Base-by-base conservation (phyloP, 192 early-diverging fungal species). In the Coemansia sp. region DNA sequence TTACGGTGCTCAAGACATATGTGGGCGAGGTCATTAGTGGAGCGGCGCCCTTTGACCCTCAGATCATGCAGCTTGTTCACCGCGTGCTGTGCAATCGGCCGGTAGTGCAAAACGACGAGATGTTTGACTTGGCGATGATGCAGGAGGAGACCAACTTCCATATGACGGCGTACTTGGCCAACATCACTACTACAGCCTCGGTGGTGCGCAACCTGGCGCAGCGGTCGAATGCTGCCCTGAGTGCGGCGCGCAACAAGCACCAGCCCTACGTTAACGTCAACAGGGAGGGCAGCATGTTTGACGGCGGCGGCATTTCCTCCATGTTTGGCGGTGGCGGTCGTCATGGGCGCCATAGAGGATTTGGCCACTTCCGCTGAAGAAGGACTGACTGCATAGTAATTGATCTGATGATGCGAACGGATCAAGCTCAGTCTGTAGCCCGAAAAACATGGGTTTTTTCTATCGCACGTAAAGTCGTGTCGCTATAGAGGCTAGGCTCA, bases 71-170 rank as follows among this genome's bases (percentile, higher is more conserved):
- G 63, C 66, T 72, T 1, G 79, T 82, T 9, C 73, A 82, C 67
- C 73, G 74, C 21, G 70, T 76, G 60, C 79, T 82, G 21, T 72
- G 74, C 58, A 82, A 76, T 53, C 42, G 46, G 53, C 71, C 79
- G 11, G 79, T 76, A 3, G 65, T 82, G 33, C 67, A 59, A 24
- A 62, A 62, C 39, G 79, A 82, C 58, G 66, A 56, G 35, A n/a
- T 67, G 43, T 82, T 82, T 51, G 67, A 73, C 9, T 60, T 73
- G 70, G 79, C 79, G 1, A 67, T 67, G 70, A 50, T 60, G 42
- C 79, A 82, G 46, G 79, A 82, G 65, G 74, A 76, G 48, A 82
- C 79, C 16, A 76, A 82, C 65, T 82, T 39, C 70, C 70, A 76
- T 37, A 40, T 82, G 63, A 51, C 62, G 5, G 18, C 65, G 51